Evolutionary conservation across 1,284 basidiomycete genomes (phyloP).

Genomic region (Fomitopsis palustris): DNA sequence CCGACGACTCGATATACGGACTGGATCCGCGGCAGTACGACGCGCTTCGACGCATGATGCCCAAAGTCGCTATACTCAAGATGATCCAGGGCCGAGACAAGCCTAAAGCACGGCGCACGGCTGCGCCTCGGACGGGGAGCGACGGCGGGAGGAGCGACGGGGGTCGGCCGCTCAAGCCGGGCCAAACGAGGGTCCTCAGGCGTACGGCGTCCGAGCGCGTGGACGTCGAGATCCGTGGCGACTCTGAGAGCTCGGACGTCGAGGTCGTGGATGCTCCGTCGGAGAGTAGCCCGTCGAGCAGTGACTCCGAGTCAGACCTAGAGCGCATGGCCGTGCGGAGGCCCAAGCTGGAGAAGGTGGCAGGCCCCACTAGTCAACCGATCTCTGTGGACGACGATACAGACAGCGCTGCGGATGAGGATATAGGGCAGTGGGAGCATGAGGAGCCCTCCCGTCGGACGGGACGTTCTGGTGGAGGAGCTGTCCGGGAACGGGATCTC

Average conservation of each 20-base stretch:
- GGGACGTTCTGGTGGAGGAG: constrained; percentile 6
- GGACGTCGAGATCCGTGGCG: constrained; percentile 20
- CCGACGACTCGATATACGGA: constrained; percentile 3
- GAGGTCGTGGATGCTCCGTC: constrained; percentile 5
- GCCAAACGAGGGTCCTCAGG: constrained; percentile 19
- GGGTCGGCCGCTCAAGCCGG: constrained; percentile 20
- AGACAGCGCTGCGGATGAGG: constrained; percentile 6
- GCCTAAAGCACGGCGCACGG: background rate
- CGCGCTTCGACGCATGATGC: constrained; percentile 19
- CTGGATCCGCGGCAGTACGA: constrained; percentile 9
- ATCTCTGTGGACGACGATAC: background rate
- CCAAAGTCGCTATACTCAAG: constrained; percentile 11
- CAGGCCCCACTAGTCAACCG: background rate
- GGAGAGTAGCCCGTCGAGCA: background rate
- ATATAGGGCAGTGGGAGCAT: constrained; percentile 4
- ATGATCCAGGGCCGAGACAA: constrained; percentile 5
- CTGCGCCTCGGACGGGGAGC: background rate
- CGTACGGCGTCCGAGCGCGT: constrained; percentile 6
- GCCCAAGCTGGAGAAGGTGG: background rate
- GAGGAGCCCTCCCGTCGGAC: background rate
- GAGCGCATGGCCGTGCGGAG: constrained; percentile 2
- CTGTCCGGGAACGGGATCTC: constrained; percentile 19
- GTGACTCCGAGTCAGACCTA: constrained; percentile 6
- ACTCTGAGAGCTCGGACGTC: constrained; percentile 25
- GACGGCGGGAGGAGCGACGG: background rate